Base-by-base conservation (phyloP, 768 basidiomycete genomes). In the Cytidiella melzeri region DNA sequence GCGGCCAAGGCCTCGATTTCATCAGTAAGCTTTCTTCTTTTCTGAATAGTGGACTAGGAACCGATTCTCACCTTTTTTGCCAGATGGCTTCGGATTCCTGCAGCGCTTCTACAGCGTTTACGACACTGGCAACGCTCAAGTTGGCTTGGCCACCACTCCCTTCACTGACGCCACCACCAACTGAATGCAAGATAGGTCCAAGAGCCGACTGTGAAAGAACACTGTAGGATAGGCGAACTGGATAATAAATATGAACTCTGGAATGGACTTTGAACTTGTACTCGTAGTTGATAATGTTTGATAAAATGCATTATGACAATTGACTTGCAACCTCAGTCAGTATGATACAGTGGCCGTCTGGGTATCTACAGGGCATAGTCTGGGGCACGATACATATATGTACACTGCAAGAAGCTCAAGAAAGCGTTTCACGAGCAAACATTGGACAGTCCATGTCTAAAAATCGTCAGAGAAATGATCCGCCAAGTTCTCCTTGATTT, bases 1-100 rank as follows among this genome's bases (percentile, higher is more conserved):
- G 70, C 46, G 81, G 81, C 1, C 64, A 69, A 34, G 82, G 83
- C 42, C 71, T 86, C 13, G 81, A 84, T 65, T 84, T 84, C 60
- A 78, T 84, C 64, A 74, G 76, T 80, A 54, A 15, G 13, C 18
- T 5, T 41, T 26, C 19, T n/a, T n/a, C n/a, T n/a, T n/a, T n/a
- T n/a, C n/a, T n/a, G n/a, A n/a, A n/a, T n/a, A 20, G 11, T 41
- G 41, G 27, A 41, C 24, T n/a, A n/a, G 19, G 41, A 7, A 18
- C 23, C 45, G 9, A n/a, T n/a, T n/a, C n/a, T n/a, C n/a, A n/a
- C n/a, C n/a, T n/a, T n/a, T n/a, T n/a, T n/a, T n/a, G 15, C 28
- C 57, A 78, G 79, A 79, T 50, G 79, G 80, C 3, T 80, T 77
- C 48, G 72, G 61, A 5, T 82, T 76, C 71, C 60, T 82, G 52